A percentile compares a stretch with the other conserved stretches of the same genome.
Conservation (phyloP, 306 rosid species). For the Fragaria vesca region DNA sequence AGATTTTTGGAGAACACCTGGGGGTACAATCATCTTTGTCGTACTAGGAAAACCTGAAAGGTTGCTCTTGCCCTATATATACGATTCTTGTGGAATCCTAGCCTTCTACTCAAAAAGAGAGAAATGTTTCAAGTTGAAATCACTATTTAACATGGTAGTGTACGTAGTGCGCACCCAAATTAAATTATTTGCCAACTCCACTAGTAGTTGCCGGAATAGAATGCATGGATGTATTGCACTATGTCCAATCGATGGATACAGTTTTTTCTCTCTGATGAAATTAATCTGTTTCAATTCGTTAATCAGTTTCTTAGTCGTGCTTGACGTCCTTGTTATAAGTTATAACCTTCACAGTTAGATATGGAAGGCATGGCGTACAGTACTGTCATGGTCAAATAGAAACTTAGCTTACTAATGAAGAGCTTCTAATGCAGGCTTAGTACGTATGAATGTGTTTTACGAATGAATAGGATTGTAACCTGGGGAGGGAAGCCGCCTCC, state of each 20-base stretch:
- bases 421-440: too few relatives aligned
- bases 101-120: neutral
- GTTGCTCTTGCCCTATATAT: neutral
- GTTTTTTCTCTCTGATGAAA: neutral
- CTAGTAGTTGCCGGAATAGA: conserved; percentile 8
- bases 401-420: neutral
- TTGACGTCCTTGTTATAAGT: neutral
- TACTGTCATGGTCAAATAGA: neutral
- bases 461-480: neutral
- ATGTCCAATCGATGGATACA: neutral
- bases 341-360: neutral
- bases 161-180: neutral
- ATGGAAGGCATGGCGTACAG: neutral
- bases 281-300: neutral
- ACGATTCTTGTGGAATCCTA: neutral
- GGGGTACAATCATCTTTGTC: neutral
- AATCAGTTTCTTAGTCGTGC: neutral
- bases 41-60: neutral
- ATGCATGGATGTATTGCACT: neutral
- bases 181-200: conserved; percentile 7
- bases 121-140: neutral
- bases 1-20: neutral
- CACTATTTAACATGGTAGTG: neutral
- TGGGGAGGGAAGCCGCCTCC: neutral
- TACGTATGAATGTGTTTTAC: neutral